phyloP scores from a whole-genome alignment of 352 stramenopile genomes.

The Globisporangium barbulae region DNA sequence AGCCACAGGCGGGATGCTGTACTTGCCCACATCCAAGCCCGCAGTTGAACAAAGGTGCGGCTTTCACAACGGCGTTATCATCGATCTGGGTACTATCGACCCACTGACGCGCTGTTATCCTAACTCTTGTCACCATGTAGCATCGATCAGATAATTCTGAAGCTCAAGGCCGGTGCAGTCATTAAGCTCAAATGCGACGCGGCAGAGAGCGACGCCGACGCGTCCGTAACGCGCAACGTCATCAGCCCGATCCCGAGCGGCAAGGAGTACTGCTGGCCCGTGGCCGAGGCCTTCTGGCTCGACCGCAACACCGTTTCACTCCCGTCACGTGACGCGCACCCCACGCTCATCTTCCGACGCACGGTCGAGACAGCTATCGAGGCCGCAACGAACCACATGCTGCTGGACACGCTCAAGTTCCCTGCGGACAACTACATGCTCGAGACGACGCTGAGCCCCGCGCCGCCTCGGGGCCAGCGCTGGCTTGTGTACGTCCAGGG shows the following conservation, averaged over 20 bases:
- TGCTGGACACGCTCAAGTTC: slow-evolving; percentile 88
- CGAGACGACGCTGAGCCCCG: slow-evolving; percentile 51
- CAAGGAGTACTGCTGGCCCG: slow-evolving; percentile 83
- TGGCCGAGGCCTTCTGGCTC: slow-evolving; percentile 83
- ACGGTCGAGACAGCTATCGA: slow-evolving; percentile 80
- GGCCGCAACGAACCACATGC: slow-evolving; percentile 81
- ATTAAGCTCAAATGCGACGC: slow-evolving; percentile 80
- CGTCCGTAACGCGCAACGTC: slow-evolving; percentile 51
- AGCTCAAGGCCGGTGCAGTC: slow-evolving; percentile 77
- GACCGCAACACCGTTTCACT: slow-evolving; percentile 78
- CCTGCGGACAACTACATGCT: slow-evolving; percentile 74
- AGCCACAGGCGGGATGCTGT: slow-evolving; percentile 78
- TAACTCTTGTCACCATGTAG: slow-evolving; percentile 20
- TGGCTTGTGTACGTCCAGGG: slow-evolving; percentile 83
- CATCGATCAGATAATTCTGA: slow-evolving; percentile 82
- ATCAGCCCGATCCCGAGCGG: slow-evolving; percentile 65
- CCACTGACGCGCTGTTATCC: background rate
- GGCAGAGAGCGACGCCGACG: slow-evolving; percentile 44
- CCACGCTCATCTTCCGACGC: slow-evolving; percentile 61
- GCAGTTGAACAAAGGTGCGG: slow-evolving; percentile 52
- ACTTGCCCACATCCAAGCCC: slow-evolving; percentile 76
- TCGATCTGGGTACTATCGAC: background rate
- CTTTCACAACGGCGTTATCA: background rate
- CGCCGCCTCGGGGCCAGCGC: slow-evolving; percentile 65
- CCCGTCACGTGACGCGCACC: slow-evolving; percentile 71